phyloP scores from a whole-genome alignment of 73 alveolate species.

The Urostyla sp. region DNA sequence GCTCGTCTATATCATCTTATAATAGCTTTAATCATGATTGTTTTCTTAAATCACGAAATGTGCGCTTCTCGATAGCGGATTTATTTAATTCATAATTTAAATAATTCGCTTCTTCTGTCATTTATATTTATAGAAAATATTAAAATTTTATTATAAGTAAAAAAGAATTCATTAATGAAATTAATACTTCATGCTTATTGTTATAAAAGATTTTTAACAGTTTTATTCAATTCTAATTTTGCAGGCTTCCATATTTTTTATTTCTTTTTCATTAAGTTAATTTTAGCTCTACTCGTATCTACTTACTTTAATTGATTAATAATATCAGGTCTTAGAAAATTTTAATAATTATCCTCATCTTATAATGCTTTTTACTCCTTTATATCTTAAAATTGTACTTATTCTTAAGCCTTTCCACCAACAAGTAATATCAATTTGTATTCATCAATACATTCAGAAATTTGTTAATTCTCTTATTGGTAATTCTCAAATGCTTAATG shows the following conservation, averaged over 20 bases:
- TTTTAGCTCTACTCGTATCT: slow-evolving; percentile 5
- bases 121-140: too few species aligned
- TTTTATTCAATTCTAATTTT: slow-evolving; percentile 19
- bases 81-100: too few species aligned
- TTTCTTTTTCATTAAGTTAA: slow-evolving; percentile 6
- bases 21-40: too few species aligned
- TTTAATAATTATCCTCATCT: slow-evolving; percentile 26
- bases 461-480: slow-evolving; percentile 19
- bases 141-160: too few species aligned
- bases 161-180: not conserved
- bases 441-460: slow-evolving; percentile 4
- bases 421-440: slow-evolving; percentile 14
- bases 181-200: slow-evolving; percentile 33
- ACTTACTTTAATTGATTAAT: not conserved
- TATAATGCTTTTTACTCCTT: slow-evolving; percentile 2
- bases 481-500: slow-evolving; percentile 2
- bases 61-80: too few species aligned
- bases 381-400: not conserved
- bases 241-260: slow-evolving; percentile 31
- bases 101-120: not conserved
- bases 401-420: slow-evolving; percentile 2
- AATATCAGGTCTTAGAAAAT: slow-evolving; percentile 32
- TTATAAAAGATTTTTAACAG: slow-evolving; percentile 39
- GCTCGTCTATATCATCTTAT: too few species aligned
- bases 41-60: too few species aligned